Evolutionary conservation across 768 basidiomycete genomes (phyloP), one percentile per base, ranked within the genome.

Genomic region (Trametes gibbosa): DNA sequence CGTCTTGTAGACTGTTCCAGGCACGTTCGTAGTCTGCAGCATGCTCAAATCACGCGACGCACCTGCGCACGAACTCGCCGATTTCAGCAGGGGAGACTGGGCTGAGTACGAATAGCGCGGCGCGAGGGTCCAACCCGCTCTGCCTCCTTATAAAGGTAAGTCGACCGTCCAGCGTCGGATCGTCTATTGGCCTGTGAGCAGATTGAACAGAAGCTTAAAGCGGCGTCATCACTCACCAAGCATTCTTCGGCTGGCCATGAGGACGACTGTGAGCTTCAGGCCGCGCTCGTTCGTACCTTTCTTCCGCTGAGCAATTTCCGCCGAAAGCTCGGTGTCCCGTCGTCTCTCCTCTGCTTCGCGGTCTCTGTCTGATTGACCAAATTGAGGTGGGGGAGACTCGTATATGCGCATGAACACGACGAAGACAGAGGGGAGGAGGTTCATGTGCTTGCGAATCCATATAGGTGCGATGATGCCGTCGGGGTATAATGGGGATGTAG

Each of bases 401-500:
- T 79, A 94, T 60, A 98, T 78, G 55, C 91, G 84, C 55, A 91
- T 75, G 71, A 98, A 97, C 60, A 97, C 79, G 9, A 98, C 90
- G 72, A 98, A 96, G 0, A 98, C 95, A 23, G 92, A 88, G 0
- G 97, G 97, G 0, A 98, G 75, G 32, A 97, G 85, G 1, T 91
- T 85, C 0, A 91, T 91, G 68, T 99, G 97, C 73, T 98, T 99
- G 43, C 95, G 82, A 34, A 98, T 86, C 97, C 97, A 99, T 70
- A 98, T 93, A 1, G 97, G 97, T 2, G 97, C 94, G 53, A 99
- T 93, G 53, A 99, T 75, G 0, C 97, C 97, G 69, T 99, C 97
- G 0, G 97, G 97, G 72, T 93, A 84, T 9, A 97, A 77, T 0
- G 97, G 96, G 0, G 95, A 97, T 0, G 89, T 80, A 0, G 89